These are phyloP conservation scores for Gremmenia infestans DNA, from an alignment of 2,329 filamentous ascomycete genomes.

Conservation along the genomic window DNA sequence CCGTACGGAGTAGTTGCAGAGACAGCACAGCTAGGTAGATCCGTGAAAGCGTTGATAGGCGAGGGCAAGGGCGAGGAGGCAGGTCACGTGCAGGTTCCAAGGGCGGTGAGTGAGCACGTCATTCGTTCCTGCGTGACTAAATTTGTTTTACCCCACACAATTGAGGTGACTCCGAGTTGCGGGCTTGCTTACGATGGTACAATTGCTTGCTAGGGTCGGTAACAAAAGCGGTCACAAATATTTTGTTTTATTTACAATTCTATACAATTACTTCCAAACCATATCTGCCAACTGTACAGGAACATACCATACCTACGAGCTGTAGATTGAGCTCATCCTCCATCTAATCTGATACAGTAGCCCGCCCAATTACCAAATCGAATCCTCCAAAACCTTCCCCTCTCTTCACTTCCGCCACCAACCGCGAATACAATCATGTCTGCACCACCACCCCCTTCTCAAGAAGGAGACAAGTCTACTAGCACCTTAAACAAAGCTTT, in stretches of 20 bases:
- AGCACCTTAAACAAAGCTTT: slow-evolving; percentile 25
- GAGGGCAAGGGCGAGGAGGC: no score
- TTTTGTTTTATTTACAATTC: no score
- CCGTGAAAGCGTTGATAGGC: no score
- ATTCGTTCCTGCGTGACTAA: not conserved
- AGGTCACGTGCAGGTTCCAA: no score
- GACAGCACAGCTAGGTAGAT: no score
- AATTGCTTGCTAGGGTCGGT: no score
- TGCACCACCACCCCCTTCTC: slow-evolving; percentile 29
- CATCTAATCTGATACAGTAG: not conserved
- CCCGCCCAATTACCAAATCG: not conserved
- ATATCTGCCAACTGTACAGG: not conserved
- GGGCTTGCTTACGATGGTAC: no score
- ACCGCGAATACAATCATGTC: slow-evolving; percentile 25
- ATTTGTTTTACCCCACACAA: not conserved
- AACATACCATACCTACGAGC: not conserved
- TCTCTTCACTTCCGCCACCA: not conserved
- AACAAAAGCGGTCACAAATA: no score
- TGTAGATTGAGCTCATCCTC: slow-evolving; percentile 16
- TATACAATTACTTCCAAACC: no score
- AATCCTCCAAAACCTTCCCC: not conserved
- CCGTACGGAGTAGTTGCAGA: no score
- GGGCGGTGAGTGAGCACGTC: slow-evolving; percentile 1
- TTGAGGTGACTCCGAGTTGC: not conserved
- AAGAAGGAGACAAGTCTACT: slow-evolving; percentile 20